Conservation (phyloP, 78 protist species). For the Pigoraptor vietnamica region DNA sequence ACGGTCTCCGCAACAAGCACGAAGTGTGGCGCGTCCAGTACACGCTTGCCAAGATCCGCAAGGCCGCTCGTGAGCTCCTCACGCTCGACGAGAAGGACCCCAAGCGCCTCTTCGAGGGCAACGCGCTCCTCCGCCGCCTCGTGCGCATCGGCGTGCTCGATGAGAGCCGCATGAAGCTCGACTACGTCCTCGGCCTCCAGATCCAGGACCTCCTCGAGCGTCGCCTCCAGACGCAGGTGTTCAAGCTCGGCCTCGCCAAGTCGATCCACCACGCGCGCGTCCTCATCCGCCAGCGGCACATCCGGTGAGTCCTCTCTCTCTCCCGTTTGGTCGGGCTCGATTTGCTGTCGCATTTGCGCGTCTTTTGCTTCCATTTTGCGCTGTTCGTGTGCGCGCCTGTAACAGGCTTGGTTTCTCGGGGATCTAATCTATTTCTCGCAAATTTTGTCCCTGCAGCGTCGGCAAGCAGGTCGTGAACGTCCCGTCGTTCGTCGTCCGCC, state of each 20-base stretch:
- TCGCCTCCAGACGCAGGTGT: slow-evolving; percentile 98
- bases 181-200: slow-evolving; percentile 96
- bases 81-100: slow-evolving; percentile 86
- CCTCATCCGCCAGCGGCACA: slow-evolving; percentile 97
- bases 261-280: slow-evolving; percentile 99
- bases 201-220: slow-evolving; percentile 94
- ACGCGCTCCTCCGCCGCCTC: slow-evolving; percentile 95
- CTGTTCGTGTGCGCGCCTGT: background rate
- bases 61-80: slow-evolving; percentile 94
- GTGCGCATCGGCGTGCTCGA: slow-evolving; percentile 90
- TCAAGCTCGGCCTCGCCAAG: slow-evolving; percentile 90
- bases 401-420: background rate
- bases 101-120: slow-evolving; percentile 86
- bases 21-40: slow-evolving; percentile 96
- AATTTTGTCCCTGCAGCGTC: slow-evolving; percentile 58
- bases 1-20: slow-evolving; percentile 97
- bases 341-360: background rate
- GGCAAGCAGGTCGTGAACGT: slow-evolving; percentile 97
- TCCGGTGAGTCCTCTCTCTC: slow-evolving; percentile 48
- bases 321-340: background rate
- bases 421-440: background rate
- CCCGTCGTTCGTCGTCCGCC: slow-evolving; percentile 98
- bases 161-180: slow-evolving; percentile 90
- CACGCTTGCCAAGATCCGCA: slow-evolving; percentile 95
- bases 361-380: background rate